Percentiles rank a stretch among this genome's conserved stretches.
phyloP scores from a whole-genome alignment of 768 basidiomycete species.

The Pulveroboletus sp. region DNA sequence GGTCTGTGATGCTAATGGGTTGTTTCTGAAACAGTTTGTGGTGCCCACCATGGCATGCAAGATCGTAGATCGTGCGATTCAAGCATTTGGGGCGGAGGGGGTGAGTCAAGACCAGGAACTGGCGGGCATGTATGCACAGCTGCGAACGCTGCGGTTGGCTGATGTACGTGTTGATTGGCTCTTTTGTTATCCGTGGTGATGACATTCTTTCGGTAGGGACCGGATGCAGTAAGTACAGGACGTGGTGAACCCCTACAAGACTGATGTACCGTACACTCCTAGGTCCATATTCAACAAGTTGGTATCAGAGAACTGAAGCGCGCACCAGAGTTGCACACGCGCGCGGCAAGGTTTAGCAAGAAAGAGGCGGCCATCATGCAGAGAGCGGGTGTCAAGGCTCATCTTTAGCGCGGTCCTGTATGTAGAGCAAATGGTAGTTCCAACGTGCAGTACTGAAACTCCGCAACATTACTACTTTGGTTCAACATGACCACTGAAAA shows the following conservation, averaged over 20 bases:
- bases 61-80: conserved; percentile 94
- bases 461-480: neutral
- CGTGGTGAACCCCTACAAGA: neutral
- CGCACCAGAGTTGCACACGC: conserved; percentile 57
- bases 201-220: conserved; percentile 48
- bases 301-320: conserved; percentile 86
- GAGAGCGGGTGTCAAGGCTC: conserved; percentile 59
- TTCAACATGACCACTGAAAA: conserved; percentile 19
- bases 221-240: conserved; percentile 60
- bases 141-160: conserved; percentile 86
- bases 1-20: neutral
- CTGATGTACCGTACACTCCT: conserved; percentile 15
- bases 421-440: neutral
- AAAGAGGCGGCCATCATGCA: conserved; percentile 61
- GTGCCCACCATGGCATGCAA: conserved; percentile 87
- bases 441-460: too few relatives aligned
- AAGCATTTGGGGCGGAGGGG: conserved; percentile 96
- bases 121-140: conserved; percentile 69
- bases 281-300: conserved; percentile 95
- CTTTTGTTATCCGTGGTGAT: conserved; percentile 4
- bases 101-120: conserved; percentile 86
- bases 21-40: conserved; percentile 62
- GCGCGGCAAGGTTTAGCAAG: conserved; percentile 51
- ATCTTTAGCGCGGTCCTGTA: conserved; percentile 35
- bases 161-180: conserved; percentile 52